Percentiles rank a stretch among this genome's conserved stretches.
These are phyloP conservation scores for Homolaphlyctis polyrhiza DNA, from an alignment of 371 early-diverging fungal genomes.

Conservation along the genomic window DNA sequence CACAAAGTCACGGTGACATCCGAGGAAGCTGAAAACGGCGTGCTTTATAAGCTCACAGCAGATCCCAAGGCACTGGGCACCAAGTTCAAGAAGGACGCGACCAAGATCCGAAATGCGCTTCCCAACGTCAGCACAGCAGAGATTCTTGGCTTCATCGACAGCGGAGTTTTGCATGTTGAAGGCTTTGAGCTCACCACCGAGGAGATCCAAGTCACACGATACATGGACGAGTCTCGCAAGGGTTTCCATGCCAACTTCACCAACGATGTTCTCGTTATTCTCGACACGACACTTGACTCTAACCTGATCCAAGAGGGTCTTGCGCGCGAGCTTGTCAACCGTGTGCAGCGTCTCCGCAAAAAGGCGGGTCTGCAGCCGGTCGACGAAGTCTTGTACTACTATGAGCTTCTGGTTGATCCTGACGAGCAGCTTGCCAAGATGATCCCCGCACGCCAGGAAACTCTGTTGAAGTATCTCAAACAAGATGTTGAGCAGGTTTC, in stretches of 20 bases:
- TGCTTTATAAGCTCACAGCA: slow-evolving; percentile 86
- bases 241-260: slow-evolving; percentile 73
- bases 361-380: slow-evolving; percentile 81
- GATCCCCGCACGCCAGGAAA: slow-evolving; percentile 66
- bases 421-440: slow-evolving; percentile 61
- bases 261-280: slow-evolving; percentile 81
- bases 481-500: slow-evolving; percentile 14
- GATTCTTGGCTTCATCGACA: slow-evolving; percentile 74
- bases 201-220: slow-evolving; percentile 65
- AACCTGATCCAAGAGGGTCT: slow-evolving; percentile 87
- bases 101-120: slow-evolving; percentile 86
- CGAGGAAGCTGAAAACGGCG: slow-evolving; percentile 88
- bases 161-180: slow-evolving; percentile 64
- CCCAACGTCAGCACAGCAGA: slow-evolving; percentile 68
- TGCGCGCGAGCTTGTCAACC: slow-evolving; percentile 97
- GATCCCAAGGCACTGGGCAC: slow-evolving; percentile 87
- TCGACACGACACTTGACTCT: slow-evolving; percentile 80
- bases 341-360: slow-evolving; percentile 97
- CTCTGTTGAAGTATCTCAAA: slow-evolving; percentile 71
- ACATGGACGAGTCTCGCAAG: slow-evolving; percentile 36
- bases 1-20: slow-evolving; percentile 78
- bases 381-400: slow-evolving; percentile 82
- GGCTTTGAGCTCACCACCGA: slow-evolving; percentile 77
- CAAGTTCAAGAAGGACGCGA: slow-evolving; percentile 84
- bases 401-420: slow-evolving; percentile 66